Evolutionary conservation across 2,329 filamentous ascomycete genomes (phyloP).

Genomic region (Xylaria sp.): DNA sequence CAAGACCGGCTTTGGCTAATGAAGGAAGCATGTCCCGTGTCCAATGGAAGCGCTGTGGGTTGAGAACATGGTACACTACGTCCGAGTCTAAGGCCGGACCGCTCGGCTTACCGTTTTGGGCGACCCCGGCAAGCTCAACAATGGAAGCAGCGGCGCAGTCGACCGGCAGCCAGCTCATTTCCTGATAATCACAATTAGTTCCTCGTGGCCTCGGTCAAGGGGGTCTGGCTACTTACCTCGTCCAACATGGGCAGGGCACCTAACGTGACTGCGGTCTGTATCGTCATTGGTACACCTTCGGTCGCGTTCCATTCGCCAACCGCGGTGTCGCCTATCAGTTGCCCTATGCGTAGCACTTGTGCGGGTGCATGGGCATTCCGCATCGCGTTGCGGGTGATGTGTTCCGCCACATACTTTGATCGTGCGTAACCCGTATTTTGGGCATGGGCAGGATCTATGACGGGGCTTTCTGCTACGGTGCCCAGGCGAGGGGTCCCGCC

Average conservation of each 20-base stretch:
- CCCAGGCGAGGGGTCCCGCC: slow-evolving; percentile 52
- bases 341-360: slow-evolving; percentile 54
- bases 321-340: slow-evolving; percentile 59
- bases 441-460: slow-evolving; percentile 51
- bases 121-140: slow-evolving; percentile 46
- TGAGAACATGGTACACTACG: slow-evolving; percentile 63
- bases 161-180: slow-evolving; percentile 52
- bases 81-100: slow-evolving; percentile 24
- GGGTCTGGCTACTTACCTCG: slow-evolving; percentile 44
- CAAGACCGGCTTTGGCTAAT: slow-evolving; percentile 56
- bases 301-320: slow-evolving; percentile 60
- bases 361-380: slow-evolving; percentile 48
- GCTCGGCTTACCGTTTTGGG: slow-evolving; percentile 34
- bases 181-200: slow-evolving; percentile 13
- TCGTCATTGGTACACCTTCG: slow-evolving; percentile 61
- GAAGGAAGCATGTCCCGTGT: slow-evolving; percentile 62
- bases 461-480: slow-evolving; percentile 50
- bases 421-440: slow-evolving; percentile 62
- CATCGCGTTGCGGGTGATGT: slow-evolving; percentile 52
- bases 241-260: slow-evolving; percentile 57
- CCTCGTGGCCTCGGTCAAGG: slow-evolving; percentile 38
- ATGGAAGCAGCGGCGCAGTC: slow-evolving; percentile 50
- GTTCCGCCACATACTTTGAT: slow-evolving; percentile 61
- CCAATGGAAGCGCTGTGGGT: slow-evolving; percentile 60
- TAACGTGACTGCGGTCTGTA: slow-evolving; percentile 57